A percentile compares a stretch with the other conserved stretches of the same genome.
phyloP scores from a whole-genome alignment of 305 asterid species.

The Withania somnifera region DNA sequence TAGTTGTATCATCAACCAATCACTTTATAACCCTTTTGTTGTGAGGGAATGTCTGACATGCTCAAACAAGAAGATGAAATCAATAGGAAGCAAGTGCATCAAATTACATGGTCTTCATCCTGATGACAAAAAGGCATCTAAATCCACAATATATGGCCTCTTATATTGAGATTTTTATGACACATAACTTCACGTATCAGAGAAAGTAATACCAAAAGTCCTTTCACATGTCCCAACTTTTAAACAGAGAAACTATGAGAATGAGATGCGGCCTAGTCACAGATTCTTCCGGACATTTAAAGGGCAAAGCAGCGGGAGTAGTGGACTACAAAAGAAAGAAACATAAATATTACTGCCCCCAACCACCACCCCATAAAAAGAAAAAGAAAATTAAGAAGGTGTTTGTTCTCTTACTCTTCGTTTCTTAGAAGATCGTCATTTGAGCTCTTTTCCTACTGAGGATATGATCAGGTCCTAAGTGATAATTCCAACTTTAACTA shows the following conservation, averaged over 20 bases:
- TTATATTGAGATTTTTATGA: not conserved
- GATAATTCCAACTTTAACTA: not conserved
- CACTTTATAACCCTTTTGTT: not conserved
- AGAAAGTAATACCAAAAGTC: not conserved
- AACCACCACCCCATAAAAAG: not conserved
- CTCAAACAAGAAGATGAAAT: not conserved
- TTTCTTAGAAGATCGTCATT: not conserved
- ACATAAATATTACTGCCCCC: not conserved
- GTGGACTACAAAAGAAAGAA: not conserved
- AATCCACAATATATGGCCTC: not conserved
- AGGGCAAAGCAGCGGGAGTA: not conserved
- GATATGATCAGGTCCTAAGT: not conserved
- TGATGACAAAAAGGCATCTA: not conserved
- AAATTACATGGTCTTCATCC: not conserved
- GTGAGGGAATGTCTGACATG: not conserved
- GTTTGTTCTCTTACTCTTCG: not conserved
- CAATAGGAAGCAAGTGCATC: not conserved
- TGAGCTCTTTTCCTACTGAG: not conserved
- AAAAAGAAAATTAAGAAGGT: not conserved
- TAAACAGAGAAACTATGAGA: not conserved
- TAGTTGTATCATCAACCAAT: not conserved
- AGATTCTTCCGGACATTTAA: not conserved
- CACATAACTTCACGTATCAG: not conserved
- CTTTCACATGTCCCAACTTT: not conserved
- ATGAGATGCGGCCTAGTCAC: not conserved